Evolutionary conservation across 2,329 filamentous ascomycete genomes (phyloP).

Genomic region (Stagonosporopsis chrysanthemi): DNA sequence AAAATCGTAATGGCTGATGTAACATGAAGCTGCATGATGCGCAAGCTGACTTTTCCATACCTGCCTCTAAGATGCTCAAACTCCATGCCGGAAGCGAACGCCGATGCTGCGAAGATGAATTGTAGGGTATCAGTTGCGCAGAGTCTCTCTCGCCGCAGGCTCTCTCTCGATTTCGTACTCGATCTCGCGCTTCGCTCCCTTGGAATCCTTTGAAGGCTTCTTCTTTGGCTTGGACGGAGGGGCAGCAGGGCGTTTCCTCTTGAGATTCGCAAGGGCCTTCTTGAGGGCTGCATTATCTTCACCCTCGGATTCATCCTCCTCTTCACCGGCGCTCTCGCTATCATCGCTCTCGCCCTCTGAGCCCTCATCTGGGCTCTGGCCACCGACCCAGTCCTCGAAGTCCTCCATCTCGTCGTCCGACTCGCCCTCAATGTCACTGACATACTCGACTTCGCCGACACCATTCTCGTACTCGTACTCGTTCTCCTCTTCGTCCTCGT

Average conservation of each 20-base stretch:
- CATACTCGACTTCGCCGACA: slow-evolving; percentile 85
- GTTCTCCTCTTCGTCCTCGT: slow-evolving; percentile 73
- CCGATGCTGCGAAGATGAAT: slow-evolving; percentile 23
- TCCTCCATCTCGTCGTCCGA: slow-evolving; percentile 72
- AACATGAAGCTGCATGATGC: slow-evolving; percentile 2
- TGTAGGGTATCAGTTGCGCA: slow-evolving; percentile 41
- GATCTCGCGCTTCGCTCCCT: slow-evolving; percentile 73
- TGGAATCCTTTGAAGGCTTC: slow-evolving; percentile 56
- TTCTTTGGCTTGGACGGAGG: slow-evolving; percentile 64
- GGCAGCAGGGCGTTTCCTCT: slow-evolving; percentile 63
- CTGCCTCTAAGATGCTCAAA: slow-evolving; percentile 20
- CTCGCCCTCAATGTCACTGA: slow-evolving; percentile 83
- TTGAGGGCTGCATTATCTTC: slow-evolving; percentile 63
- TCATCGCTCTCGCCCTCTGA: slow-evolving; percentile 65
- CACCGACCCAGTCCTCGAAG: slow-evolving; percentile 92
- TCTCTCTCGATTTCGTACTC: slow-evolving; percentile 78
- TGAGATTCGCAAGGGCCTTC: slow-evolving; percentile 61
- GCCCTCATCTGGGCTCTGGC: slow-evolving; percentile 65
- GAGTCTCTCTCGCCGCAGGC: slow-evolving; percentile 51
- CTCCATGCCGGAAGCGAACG: slow-evolving; percentile 23
- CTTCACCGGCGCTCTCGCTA: slow-evolving; percentile 61
- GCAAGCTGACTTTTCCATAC: slow-evolving; percentile 17
- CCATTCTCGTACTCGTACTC: slow-evolving; percentile 72
- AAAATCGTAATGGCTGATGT: not conserved
- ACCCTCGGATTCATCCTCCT: slow-evolving; percentile 64